Evolutionary conservation across 2,329 filamentous ascomycete genomes (phyloP), one percentile per base, ranked within the genome.

Genomic region (Neopestalotiopsis clavispora): DNA sequence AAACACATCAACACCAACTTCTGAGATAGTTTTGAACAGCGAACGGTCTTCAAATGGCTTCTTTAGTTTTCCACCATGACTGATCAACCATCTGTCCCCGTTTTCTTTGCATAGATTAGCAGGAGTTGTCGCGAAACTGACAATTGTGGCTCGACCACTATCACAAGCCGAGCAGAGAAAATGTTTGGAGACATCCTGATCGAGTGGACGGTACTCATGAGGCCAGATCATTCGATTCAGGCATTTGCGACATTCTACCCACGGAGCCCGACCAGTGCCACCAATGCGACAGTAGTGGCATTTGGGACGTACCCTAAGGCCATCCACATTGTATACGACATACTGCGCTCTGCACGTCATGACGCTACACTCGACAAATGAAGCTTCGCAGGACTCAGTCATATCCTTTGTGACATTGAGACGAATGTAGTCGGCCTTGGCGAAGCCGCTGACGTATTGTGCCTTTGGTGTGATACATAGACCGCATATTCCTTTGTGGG

Each of bases 361-460:
- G n/a, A 79, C 75, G 49, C 70, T 75, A 71, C 85, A 87, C 73
- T 87, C 85, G 0, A 85, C 83, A 85, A 85, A 87, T 17, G 78
- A 77, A 0, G 76, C 78, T 3, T 73, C 71, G 0, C 80, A 82
- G 9, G 69, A 66, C 56, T 78, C 74, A 49, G 71, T 73, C 67
- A 82, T 77, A 0, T 76, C 72, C 30, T 68, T 68, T 0, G 75
- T 77, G 23, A 82, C 83, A 58, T 79, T 75, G 20, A 71, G 71
- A 2, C 68, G 61, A 13, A 75, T 10, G 7, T 71, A 67, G 4
- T 72, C 71, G 3, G 75, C 70, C 28, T 77, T 71, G 12, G 79
- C 74, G 9, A 75, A 67, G n/a, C 60, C 38, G n/a, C 28, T 5
- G 9, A 13, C 32, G 32, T 30, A 68, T 75, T 80, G 40, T 64